phyloP scores from a whole-genome alignment of 768 basidiomycete species.

The Termitomyces heimii region DNA sequence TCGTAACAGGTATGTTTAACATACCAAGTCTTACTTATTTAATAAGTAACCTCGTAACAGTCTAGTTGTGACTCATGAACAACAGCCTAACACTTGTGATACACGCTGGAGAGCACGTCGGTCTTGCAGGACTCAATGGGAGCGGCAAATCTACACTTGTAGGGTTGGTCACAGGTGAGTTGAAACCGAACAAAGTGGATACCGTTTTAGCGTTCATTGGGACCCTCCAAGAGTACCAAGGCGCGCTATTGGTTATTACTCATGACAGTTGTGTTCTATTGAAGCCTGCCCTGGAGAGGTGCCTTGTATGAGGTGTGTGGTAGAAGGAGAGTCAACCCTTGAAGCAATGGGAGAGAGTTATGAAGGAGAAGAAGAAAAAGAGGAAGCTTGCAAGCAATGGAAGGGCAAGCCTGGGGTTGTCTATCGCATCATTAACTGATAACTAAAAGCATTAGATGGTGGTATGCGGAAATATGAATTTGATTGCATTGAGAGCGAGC shows the following conservation, averaged over 20 bases:
- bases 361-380: conserved; percentile 12
- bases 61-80: too few species aligned
- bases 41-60: too few species aligned
- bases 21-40: too few species aligned
- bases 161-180: conserved; percentile 11
- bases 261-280: conserved; percentile 36
- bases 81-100: too few species aligned
- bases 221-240: conserved; percentile 43
- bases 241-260: conserved; percentile 57
- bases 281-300: too few species aligned
- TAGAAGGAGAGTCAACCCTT: conserved; percentile 19
- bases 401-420: conserved; percentile 17
- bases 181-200: conserved; percentile 38
- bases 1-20: too few species aligned
- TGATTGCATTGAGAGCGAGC: conserved; percentile 15
- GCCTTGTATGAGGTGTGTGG: conserved; percentile 19
- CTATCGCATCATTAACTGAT: conserved; percentile 16
- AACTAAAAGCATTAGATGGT: conserved; percentile 17
- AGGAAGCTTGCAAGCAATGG: conserved; percentile 12
- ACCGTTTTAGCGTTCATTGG: conserved; percentile 52
- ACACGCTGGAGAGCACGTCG: conserved; percentile 21
- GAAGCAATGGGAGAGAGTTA: conserved; percentile 12
- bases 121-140: conserved; percentile 29
- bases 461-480: conserved; percentile 20
- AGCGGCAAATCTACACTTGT: conserved; percentile 43